These are phyloP conservation scores for Skeletonema menzelii DNA, from an alignment of 108 stramenopile genomes.

Conservation along the genomic window DNA sequence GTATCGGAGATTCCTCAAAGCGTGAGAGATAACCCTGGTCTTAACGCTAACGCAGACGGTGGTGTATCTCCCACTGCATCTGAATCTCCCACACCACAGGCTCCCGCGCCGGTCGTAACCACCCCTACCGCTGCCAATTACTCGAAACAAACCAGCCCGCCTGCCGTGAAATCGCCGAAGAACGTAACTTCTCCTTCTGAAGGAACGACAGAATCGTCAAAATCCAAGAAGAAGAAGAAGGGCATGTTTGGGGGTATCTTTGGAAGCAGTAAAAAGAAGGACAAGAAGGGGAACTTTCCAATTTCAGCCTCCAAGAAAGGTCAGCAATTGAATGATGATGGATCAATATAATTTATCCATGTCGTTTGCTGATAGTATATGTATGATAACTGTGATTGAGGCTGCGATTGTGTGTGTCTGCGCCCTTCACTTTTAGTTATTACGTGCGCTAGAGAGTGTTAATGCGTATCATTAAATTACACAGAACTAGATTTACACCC, in stretches of 20 bases:
- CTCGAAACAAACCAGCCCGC: constrained; percentile 13
- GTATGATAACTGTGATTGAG: background rate
- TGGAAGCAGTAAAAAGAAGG: constrained; percentile 68
- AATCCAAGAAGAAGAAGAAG: constrained; percentile 80
- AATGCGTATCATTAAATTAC: background rate
- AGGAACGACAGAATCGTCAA: constrained; percentile 6
- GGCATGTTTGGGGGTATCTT: constrained; percentile 73
- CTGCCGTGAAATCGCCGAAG: constrained; percentile 2
- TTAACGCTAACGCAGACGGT: constrained; percentile 63
- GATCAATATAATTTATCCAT: constrained; percentile 28
- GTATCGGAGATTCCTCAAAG: constrained; percentile 69
- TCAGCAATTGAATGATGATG: constrained; percentile 27
- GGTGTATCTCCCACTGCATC: constrained; percentile 61
- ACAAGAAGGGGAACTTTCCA: constrained; percentile 30
- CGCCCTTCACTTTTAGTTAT: background rate
- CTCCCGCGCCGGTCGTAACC: constrained; percentile 32
- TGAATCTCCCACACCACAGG: constrained; percentile 33
- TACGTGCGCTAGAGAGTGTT: background rate
- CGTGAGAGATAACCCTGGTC: constrained; percentile 57
- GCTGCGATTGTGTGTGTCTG: background rate
- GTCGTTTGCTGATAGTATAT: background rate
- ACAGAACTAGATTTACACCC: background rate
- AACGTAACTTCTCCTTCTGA: constrained; percentile 38
- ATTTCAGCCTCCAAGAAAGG: constrained; percentile 30
- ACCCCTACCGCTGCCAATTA: constrained; percentile 32